Percentiles rank a stretch among this genome's conserved stretches.
Conservation (phyloP, 2,329 filamentous ascomycete species). For the Penicillium sp. region DNA sequence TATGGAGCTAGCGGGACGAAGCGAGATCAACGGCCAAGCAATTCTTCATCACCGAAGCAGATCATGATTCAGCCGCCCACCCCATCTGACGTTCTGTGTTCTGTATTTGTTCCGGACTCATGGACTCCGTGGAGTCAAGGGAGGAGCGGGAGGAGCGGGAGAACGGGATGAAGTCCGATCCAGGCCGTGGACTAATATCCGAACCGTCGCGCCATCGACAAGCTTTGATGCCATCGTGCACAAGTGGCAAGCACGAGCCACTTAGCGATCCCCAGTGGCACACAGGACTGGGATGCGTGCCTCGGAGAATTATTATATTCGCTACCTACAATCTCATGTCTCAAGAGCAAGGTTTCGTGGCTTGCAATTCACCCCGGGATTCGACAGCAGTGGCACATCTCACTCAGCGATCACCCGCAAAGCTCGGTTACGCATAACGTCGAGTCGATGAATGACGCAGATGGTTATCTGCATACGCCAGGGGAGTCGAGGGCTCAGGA, state of each 20-base stretch:
- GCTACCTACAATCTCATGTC: neutral
- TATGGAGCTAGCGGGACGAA: neutral
- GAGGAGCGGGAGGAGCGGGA: neutral
- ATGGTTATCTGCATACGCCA: neutral
- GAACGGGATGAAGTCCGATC: conserved; percentile 18
- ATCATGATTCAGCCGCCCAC: neutral
- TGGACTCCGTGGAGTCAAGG: neutral
- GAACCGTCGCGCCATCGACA: conserved; percentile 9
- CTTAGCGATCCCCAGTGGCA: conserved; percentile 9
- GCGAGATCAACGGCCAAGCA: neutral
- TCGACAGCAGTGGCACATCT: conserved; percentile 1
- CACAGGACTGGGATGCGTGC: conserved; percentile 2
- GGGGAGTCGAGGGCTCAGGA: neutral
- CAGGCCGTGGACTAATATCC: conserved; percentile 5
- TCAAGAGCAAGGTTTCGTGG: conserved; percentile 6
- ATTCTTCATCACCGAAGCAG: neutral
- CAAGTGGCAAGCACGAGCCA: conserved; percentile 19
- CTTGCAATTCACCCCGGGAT: conserved; percentile 1
- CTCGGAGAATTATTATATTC: conserved; percentile 18
- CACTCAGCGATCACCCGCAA: conserved; percentile 16
- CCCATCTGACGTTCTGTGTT: neutral
- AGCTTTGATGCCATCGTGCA: conserved; percentile 21
- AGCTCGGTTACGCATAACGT: conserved; percentile 21
- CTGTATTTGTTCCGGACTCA: neutral
- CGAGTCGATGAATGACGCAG: neutral